phyloP scores from a whole-genome alignment of 345 rosid genomes.

The Orychophragmus violaceus region DNA sequence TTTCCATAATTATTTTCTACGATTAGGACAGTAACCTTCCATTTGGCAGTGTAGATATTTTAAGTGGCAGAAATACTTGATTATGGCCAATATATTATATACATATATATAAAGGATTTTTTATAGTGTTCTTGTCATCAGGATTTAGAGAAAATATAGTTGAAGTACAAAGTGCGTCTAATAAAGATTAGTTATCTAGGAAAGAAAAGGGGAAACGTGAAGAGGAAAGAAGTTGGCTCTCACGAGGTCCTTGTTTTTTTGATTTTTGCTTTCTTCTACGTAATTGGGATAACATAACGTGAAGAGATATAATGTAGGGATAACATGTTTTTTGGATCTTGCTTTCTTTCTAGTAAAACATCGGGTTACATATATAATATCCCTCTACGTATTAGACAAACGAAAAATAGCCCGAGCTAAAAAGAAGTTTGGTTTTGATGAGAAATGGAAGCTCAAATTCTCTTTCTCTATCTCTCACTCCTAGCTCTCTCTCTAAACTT shows the following conservation, averaged over 20 bases:
- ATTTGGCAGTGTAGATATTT: too few species aligned
- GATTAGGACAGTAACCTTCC: too few species aligned
- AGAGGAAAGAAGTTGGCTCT: not conserved
- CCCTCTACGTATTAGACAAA: constrained; percentile 4
- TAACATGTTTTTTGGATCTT: constrained; percentile 13
- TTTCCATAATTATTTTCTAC: too few species aligned
- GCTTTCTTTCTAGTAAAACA: constrained; percentile 7
- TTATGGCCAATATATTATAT: too few species aligned
- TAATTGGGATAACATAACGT: not conserved
- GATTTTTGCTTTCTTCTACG: constrained; percentile 22
- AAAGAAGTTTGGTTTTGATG: not conserved
- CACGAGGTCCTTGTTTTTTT: constrained; percentile 26
- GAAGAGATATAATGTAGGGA: too few species aligned
- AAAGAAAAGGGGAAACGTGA: not conserved
- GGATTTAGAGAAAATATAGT: not conserved
- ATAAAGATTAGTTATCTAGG: not conserved
- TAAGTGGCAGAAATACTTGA: too few species aligned
- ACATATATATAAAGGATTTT: too few species aligned
- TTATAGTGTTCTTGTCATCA: not conserved
- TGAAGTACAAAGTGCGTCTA: constrained; percentile 4
- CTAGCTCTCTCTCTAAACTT: constrained; percentile 14
- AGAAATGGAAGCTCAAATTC: constrained; percentile 23
- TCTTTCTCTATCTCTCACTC: constrained; percentile 21
- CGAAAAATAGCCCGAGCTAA: not conserved
- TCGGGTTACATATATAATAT: not conserved